Evolutionary conservation across 352 stramenopile genomes (phyloP), one percentile per base, ranked within the genome.

Genomic region (Phytophthora tentaculata): DNA sequence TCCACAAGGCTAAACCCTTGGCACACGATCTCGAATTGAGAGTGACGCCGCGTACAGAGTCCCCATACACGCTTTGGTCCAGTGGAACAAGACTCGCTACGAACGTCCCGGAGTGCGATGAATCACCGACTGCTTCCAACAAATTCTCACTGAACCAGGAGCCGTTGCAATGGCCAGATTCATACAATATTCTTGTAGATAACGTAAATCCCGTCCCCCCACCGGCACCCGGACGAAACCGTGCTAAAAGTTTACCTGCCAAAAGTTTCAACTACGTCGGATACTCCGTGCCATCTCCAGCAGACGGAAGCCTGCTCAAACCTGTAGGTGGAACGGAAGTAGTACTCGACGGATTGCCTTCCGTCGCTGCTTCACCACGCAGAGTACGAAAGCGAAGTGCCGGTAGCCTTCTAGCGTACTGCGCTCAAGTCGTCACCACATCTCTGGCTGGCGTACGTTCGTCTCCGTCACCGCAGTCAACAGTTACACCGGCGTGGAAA

Each of bases 401-500:
- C 1, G 56, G 57, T 24, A 56, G 52, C 7, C 54, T 88, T 3
- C 35, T 88, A n/a, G 63, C 80, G 12, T 84, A 75, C 60, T 88
- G 76, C 39, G 61, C 77, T 19, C 77, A 84, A 49, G 44, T 88
- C 0, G 54, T 86, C 29, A 56, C 66, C 16, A 76, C 73, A 2
- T 77, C 73, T 14, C 52, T 74, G 43, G 12, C 64, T 26, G 35
- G 67, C 20, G 52, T 67, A 14, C 56, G 37, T 10, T 61, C 45
- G n/a, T 68, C 56, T 2, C 43, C 58, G 5, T 73, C 59, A 24
- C 57, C 71, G 17, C 71, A 64, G 9, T 60, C 58, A 32, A 86
- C 80, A 60, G 64, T 80, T 7, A 65, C 67, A n/a, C 69, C 79
- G 9, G 58, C 62, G 19, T 89, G 79, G 77, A 75, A 67, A 60